A percentile compares a stretch with the other conserved stretches of the same genome.
Conservation (phyloP, 2,329 filamentous ascomycete species). For the Xylariaceae sp. region DNA sequence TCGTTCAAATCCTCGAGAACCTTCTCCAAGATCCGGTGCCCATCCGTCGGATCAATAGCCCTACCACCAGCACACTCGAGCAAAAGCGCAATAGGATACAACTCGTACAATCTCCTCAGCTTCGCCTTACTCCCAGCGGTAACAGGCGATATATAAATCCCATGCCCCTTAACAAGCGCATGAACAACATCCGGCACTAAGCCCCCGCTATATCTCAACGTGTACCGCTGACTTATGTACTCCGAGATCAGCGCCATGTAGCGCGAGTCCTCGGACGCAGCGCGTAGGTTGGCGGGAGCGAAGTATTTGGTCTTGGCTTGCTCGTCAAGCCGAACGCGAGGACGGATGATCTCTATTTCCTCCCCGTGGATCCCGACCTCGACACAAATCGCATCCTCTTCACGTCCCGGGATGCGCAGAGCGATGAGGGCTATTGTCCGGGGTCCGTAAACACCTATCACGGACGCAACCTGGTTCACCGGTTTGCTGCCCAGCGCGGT, state of each 20-base stretch:
- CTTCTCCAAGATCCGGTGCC: conserved; percentile 40
- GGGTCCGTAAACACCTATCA: conserved; percentile 55
- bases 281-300: conserved; percentile 59
- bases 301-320: conserved; percentile 56
- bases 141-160: conserved; percentile 59
- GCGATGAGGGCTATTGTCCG: conserved; percentile 56
- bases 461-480: conserved; percentile 43
- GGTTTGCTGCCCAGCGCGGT: conserved; percentile 44
- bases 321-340: conserved; percentile 38
- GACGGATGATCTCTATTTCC: conserved; percentile 40
- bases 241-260: conserved; percentile 50
- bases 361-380: conserved; percentile 45
- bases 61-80: conserved; percentile 58
- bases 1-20: conserved; percentile 45
- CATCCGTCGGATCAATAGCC: conserved; percentile 50
- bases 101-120: conserved; percentile 56
- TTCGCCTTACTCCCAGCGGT: conserved; percentile 52
- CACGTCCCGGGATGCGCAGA: conserved; percentile 42
- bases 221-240: conserved; percentile 54
- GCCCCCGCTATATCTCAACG: conserved; percentile 58
- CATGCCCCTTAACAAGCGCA: conserved; percentile 58
- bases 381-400: conserved; percentile 40
- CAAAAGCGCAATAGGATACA: conserved; percentile 58
- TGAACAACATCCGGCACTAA: conserved; percentile 62
- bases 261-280: conserved; percentile 47